phyloP scores from a whole-genome alignment of 73 alveolate genomes.

The Blepharisma stoltei region DNA sequence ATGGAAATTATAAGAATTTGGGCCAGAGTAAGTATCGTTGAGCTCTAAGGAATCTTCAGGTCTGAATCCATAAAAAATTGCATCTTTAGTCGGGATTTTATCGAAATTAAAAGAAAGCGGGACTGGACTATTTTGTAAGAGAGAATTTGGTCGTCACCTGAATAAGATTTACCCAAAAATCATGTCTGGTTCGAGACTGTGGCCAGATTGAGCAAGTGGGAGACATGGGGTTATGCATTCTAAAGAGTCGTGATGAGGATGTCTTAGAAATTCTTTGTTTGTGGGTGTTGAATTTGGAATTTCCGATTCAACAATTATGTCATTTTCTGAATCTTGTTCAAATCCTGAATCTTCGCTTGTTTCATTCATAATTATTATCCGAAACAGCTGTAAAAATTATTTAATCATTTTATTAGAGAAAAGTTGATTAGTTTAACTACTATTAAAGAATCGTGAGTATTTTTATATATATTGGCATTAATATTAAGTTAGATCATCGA shows the following conservation, averaged over 20 bases:
- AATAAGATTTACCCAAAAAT: neutral
- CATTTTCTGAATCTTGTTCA: neutral
- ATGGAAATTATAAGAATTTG: neutral
- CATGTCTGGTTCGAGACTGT: constrained; percentile 5
- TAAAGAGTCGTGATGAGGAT: neutral
- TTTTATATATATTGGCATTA: too few relatives aligned
- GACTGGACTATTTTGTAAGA: neutral
- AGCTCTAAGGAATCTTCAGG: constrained; percentile 9
- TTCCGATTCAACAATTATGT: neutral
- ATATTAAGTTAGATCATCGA: too few relatives aligned
- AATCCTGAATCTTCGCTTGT: neutral
- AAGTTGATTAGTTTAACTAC: too few relatives aligned
- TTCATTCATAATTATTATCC: too few relatives aligned
- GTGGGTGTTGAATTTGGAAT: neutral
- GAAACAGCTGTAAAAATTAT: too few relatives aligned
- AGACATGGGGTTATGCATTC: neutral
- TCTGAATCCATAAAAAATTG: neutral
- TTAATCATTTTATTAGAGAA: too few relatives aligned
- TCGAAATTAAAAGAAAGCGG: neutral
- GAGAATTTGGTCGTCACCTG: constrained; percentile 4
- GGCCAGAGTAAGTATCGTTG: neutral
- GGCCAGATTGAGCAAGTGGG: neutral
- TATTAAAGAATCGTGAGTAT: too few relatives aligned
- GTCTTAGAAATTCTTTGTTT: too few relatives aligned
- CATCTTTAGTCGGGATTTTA: neutral